Conservation (phyloP, 345 rosid genomes). For the Moringa oleifera region DNA sequence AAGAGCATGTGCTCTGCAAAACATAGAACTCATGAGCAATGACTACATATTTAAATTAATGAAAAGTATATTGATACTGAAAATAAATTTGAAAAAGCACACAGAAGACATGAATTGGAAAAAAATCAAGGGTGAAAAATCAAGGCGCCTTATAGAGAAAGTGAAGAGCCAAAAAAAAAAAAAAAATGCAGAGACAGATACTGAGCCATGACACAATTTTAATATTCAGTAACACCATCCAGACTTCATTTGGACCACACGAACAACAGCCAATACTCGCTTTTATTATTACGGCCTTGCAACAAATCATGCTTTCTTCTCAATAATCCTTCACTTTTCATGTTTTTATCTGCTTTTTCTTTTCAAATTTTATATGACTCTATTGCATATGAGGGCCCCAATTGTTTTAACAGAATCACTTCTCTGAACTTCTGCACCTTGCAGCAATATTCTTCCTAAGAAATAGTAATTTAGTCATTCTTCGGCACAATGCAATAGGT, state of each 20-base stretch:
- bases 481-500: no score
- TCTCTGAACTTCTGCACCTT: not conserved
- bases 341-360: no score
- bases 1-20: constrained; percentile 96
- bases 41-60: not conserved
- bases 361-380: no score
- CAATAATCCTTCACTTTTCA: not conserved
- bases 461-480: no score
- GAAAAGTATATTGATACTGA: not conserved
- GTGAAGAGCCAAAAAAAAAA: not conserved
- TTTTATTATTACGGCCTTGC: not conserved
- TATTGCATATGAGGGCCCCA: no score
- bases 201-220: not conserved
- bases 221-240: not conserved
- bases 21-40: constrained; percentile 10
- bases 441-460: not conserved
- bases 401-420: not conserved
- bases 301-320: not conserved
- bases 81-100: no score
- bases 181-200: not conserved
- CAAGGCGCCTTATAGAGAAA: not conserved
- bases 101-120: no score
- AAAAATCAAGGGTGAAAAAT: no score
- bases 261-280: not conserved
- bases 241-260: not conserved